Base-by-base conservation (phyloP, 2,329 filamentous ascomycete species). In the Epichloe sp. region DNA sequence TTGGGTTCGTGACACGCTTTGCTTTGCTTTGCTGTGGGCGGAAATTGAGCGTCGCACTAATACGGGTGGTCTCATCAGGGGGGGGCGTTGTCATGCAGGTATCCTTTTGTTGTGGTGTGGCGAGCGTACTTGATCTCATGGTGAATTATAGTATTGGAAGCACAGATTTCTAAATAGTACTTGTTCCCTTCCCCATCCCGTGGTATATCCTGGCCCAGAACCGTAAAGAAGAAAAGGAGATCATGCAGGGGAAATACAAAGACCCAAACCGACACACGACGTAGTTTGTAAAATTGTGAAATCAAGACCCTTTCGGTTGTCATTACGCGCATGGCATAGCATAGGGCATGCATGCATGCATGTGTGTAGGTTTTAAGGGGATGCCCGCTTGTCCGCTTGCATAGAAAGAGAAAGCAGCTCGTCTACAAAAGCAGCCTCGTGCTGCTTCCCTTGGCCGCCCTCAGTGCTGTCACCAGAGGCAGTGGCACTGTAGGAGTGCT, bases 391-490 rank as follows among this genome's bases (percentile, higher is more conserved):
- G 47, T 50, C 51, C 8, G 48, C 53, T 38, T 52, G 44, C 55
- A 59, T 56, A n/a, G 53, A 53, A 2, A 60, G 47, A 8, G 55
- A 45, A 11, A 60, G 49, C 50, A 60, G 46, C 45, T 60, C 51
- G 41, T 60, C 56, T 11, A 60, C 55, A 44, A 57, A 60, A 1
- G 49, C 53, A 14, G 49, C 49, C 8, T 52, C 55, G 3, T 43
- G 42, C 15, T 51, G 44, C 47, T 48, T 51, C 2, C 43, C 53
- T 15, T 48, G 44, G 7, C 21, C 31, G 12, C 43, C 44, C 3
- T 34, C 15, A 11, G 49, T 47, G 31, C 35, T 44, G 26, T 57
- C 53, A 10, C 54, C 56, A 4, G 52, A 49, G 1, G 56, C 53
- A 8, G 48, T 51, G 17, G 52, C 53, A 4, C 51, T 50, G 43